A percentile compares a stretch with the other conserved stretches of the same genome.
phyloP scores from a whole-genome alignment of 495 filamentous ascomycete genomes.

The Aspergillus conjunctus region DNA sequence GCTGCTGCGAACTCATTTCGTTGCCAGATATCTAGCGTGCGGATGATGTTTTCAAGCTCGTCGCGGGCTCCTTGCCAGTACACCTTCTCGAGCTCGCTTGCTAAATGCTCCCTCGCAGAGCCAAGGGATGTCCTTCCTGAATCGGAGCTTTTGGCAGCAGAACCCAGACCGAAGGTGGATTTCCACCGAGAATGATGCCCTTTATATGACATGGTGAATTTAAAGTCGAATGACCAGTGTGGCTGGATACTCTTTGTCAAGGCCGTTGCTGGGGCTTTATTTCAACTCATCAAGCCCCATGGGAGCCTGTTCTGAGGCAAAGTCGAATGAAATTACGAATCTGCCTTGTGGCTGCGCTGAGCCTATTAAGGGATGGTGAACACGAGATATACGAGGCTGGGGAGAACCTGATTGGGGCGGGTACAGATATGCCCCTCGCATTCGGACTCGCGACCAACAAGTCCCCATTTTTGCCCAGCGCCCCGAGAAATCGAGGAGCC shows the following conservation, averaged over 20 bases:
- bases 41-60: slow-evolving; percentile 32
- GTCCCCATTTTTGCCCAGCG: background rate
- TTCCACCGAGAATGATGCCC: slow-evolving; percentile 3
- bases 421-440: too few relatives aligned
- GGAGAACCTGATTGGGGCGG: background rate
- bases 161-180: background rate
- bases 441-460: background rate
- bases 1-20: slow-evolving; percentile 18
- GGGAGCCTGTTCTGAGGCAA: background rate
- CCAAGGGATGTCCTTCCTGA: background rate
- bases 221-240: background rate
- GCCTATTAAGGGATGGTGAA: background rate
- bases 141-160: background rate
- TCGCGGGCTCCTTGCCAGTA: slow-evolving; percentile 35
- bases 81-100: slow-evolving; percentile 25
- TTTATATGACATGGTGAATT: slow-evolving; percentile 9
- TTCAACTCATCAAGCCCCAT: background rate
- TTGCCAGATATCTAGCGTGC: slow-evolving; percentile 31
- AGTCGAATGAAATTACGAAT: background rate
- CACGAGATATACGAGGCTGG: background rate
- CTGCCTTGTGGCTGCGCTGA: background rate
- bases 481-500: background rate
- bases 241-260: background rate
- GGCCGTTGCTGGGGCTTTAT: background rate
- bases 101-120: slow-evolving; percentile 9